These are phyloP conservation scores for Penicillium crustosum DNA, from an alignment of 2,329 filamentous ascomycete genomes.

Conservation along the genomic window DNA sequence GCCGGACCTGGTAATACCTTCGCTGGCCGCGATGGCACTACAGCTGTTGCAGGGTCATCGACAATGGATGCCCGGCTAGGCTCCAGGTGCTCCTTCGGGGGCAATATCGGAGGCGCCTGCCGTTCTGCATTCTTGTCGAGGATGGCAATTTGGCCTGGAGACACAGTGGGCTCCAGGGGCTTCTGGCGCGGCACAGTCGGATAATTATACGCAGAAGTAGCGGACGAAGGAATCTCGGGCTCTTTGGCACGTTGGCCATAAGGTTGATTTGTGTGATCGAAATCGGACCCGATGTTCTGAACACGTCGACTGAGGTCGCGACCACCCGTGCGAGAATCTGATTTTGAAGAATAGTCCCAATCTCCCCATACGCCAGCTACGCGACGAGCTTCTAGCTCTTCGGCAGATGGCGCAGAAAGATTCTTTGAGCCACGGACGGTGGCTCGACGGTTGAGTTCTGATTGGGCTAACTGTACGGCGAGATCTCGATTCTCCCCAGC, in stretches of 20 bases:
- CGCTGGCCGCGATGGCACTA: conserved; percentile 26
- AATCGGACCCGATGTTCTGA: conserved; percentile 49
- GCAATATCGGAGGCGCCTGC: conserved; percentile 36
- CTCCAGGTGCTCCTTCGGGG: conserved; percentile 39
- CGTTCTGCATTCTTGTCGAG: conserved; percentile 19
- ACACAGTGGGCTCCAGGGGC: conserved; percentile 23
- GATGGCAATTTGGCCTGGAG: conserved; percentile 21
- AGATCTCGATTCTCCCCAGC: conserved; percentile 71
- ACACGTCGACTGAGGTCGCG: conserved; percentile 54
- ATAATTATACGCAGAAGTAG: conserved; percentile 42
- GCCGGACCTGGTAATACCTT: conserved; percentile 26
- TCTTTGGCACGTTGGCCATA: conserved; percentile 11
- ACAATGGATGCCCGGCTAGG: conserved; percentile 15
- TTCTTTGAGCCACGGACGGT: conserved; percentile 60
- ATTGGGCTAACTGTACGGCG: conserved; percentile 72
- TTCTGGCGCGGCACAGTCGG: conserved; percentile 44
- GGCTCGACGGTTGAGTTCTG: conserved; percentile 68
- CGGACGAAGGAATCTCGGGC: conserved; percentile 15
- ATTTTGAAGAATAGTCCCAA: conserved; percentile 50
- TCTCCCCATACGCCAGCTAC: conserved; percentile 55
- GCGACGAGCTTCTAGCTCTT: conserved; percentile 58
- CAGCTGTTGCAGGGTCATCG: conserved; percentile 11
- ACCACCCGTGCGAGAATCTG: conserved; percentile 34
- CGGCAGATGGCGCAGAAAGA: conserved; percentile 41
- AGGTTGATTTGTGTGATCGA: conserved; percentile 28